These are phyloP conservation scores for Rosa rugosa DNA, from an alignment of 306 rosid genomes.

Conservation along the genomic window DNA sequence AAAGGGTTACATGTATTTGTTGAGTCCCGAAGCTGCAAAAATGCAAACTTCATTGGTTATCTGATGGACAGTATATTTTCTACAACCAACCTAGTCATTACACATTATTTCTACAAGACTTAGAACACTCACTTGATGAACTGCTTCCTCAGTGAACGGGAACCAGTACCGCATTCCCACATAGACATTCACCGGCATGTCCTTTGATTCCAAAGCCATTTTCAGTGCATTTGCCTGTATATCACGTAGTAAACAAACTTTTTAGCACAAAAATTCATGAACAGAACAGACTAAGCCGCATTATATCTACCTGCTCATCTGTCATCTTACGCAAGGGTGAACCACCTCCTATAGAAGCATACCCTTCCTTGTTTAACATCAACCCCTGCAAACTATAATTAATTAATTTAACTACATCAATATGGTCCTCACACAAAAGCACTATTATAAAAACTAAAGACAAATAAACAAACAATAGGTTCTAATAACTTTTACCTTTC, in stretches of 20 bases:
- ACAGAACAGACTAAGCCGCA: background rate
- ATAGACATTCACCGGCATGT: slow-evolving; percentile 69
- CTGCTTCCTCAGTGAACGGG: slow-evolving; percentile 98
- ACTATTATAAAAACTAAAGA: too few relatives aligned
- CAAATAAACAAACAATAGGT: too few relatives aligned
- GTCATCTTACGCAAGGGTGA: slow-evolving; percentile 96
- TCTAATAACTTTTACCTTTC: too few relatives aligned
- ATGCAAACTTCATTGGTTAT: too few relatives aligned
- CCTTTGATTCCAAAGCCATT: slow-evolving; percentile 79
- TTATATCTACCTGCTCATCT: slow-evolving; percentile 74
- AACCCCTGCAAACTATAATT: too few relatives aligned
- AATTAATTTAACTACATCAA: too few relatives aligned
- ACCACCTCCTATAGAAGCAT: slow-evolving; percentile 99
- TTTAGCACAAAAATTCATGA: background rate
- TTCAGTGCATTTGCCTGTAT: slow-evolving; percentile 83
- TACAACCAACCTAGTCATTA: background rate
- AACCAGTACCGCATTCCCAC: slow-evolving; percentile 99
- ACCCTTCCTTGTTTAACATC: slow-evolving; percentile 60
- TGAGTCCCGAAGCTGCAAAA: too few relatives aligned
- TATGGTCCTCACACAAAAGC: too few relatives aligned
- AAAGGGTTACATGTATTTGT: too few relatives aligned
- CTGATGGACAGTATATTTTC: too few relatives aligned
- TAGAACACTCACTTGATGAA: slow-evolving; percentile 64
- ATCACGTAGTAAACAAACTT: background rate
- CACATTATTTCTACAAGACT: background rate